Conservation (phyloP, 2,329 filamentous ascomycete species). For the Pseudodiploospora longispora region DNA sequence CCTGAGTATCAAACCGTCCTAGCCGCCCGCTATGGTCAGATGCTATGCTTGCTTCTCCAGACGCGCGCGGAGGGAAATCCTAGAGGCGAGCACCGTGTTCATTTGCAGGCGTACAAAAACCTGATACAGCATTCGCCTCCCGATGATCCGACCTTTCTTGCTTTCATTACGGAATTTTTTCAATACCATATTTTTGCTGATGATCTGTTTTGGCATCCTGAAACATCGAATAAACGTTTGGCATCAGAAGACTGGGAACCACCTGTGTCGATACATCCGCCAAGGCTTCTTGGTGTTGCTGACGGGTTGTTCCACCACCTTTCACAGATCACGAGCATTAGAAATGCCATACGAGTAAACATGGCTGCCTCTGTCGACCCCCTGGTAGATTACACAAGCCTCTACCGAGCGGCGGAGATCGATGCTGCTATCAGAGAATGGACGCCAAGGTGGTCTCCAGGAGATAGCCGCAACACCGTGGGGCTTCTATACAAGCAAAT, state of each 20-base stretch:
- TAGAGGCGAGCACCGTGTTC: constrained; percentile 66
- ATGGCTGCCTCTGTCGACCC: constrained; percentile 56
- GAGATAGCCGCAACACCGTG: constrained; percentile 49
- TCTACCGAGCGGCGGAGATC: constrained; percentile 68
- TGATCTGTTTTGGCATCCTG: constrained; percentile 47
- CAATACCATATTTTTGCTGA: constrained; percentile 71
- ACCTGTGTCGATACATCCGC: constrained; percentile 33
- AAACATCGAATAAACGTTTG: constrained; percentile 26
- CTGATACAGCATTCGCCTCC: constrained; percentile 58
- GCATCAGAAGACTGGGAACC: constrained; percentile 38
- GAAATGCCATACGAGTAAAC: constrained; percentile 64
- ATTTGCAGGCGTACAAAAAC: constrained; percentile 67
- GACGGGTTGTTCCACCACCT: constrained; percentile 76
- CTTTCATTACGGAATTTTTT: constrained; percentile 68
- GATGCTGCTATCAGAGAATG: constrained; percentile 67
- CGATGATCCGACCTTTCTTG: constrained; percentile 55
- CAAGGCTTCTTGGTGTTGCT: constrained; percentile 67
- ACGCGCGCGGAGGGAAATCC: constrained; percentile 48
- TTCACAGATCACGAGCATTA: constrained; percentile 68
- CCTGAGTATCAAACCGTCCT: constrained; percentile 38
- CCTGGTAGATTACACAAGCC: constrained; percentile 62
- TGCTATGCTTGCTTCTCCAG: constrained; percentile 53
- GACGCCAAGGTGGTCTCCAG: constrained; percentile 54
- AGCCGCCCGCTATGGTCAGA: constrained; percentile 52
- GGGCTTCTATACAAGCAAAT: constrained; percentile 56